phyloP scores from a whole-genome alignment of 768 basidiomycete genomes.

The Boletus reticulatus region DNA sequence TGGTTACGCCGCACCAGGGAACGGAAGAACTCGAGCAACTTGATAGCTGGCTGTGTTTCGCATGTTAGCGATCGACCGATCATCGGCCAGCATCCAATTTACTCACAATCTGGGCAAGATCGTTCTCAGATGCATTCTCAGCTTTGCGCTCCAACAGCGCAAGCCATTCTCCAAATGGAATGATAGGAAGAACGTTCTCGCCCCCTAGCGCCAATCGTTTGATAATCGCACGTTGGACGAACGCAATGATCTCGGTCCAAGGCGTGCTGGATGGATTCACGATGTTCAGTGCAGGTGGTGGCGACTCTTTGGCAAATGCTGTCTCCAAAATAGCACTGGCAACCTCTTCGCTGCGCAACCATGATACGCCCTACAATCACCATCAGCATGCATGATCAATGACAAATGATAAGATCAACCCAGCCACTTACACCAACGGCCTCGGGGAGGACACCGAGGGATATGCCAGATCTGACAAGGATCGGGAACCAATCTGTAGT shows the following conservation, averaged over 20 bases:
- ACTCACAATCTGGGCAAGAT: constrained; percentile 32
- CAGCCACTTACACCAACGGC: constrained; percentile 31
- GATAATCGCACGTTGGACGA: constrained; percentile 19
- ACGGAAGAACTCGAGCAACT: constrained; percentile 35
- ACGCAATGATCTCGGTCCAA: constrained; percentile 32
- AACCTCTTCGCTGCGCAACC: constrained; percentile 42
- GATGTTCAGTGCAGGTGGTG: constrained; percentile 33
- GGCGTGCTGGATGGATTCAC: constrained; percentile 36
- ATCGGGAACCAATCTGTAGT: constrained; percentile 46
- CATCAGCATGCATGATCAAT: neutral
- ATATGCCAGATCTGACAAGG: constrained; percentile 34
- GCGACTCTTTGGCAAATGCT: constrained; percentile 15
- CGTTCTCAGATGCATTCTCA: constrained; percentile 20
- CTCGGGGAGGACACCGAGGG: constrained; percentile 26
- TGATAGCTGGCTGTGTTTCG: constrained; percentile 32
- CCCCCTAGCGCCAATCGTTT: constrained; percentile 3
- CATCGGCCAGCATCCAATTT: neutral
- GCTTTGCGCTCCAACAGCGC: constrained; percentile 21
- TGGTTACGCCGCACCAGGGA: constrained; percentile 17
- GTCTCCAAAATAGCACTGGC: constrained; percentile 33
- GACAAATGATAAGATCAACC: too few relatives aligned
- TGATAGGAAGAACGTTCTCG: constrained; percentile 25
- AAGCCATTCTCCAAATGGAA: constrained; percentile 37
- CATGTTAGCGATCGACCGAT: neutral
- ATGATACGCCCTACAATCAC: constrained; percentile 29